Evolutionary conservation across 1,284 basidiomycete species (phyloP).

Genomic region (Mycosarcoma mackinlayi): DNA sequence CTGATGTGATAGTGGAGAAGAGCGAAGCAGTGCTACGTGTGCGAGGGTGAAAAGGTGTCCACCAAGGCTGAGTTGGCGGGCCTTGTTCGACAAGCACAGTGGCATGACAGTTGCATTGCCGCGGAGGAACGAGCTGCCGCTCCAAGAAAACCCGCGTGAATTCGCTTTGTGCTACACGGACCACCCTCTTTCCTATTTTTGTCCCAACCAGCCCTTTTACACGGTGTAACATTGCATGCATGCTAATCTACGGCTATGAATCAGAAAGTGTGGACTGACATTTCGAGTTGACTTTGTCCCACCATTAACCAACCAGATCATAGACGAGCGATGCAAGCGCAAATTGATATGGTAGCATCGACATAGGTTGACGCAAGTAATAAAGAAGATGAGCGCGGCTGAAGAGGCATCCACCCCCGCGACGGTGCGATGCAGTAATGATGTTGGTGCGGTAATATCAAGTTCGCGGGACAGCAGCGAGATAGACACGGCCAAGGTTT

Average conservation of each 20-base stretch:
- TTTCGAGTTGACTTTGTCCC: not conserved
- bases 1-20: not conserved
- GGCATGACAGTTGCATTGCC: not conserved
- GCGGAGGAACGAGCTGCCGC: too few relatives aligned
- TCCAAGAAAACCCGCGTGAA: conserved; percentile 4
- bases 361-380: too few relatives aligned
- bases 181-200: not conserved
- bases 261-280: too few relatives aligned
- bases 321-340: not conserved
- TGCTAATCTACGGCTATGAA: too few relatives aligned
- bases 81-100: conserved; percentile 14
- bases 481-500: not conserved
- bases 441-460: not conserved
- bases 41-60: conserved; percentile 3
- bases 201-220: not conserved
- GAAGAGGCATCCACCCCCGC: not conserved
- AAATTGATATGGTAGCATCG: too few relatives aligned
- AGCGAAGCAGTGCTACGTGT: not conserved
- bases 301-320: not conserved
- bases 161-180: not conserved
- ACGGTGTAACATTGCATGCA: conserved; percentile 3
- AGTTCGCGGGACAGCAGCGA: not conserved
- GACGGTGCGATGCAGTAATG: not conserved
- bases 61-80: too few relatives aligned
- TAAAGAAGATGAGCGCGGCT: conserved; percentile 4